Conservation (phyloP, 2,329 filamentous ascomycete genomes). For the Sclerotinia minor region DNA sequence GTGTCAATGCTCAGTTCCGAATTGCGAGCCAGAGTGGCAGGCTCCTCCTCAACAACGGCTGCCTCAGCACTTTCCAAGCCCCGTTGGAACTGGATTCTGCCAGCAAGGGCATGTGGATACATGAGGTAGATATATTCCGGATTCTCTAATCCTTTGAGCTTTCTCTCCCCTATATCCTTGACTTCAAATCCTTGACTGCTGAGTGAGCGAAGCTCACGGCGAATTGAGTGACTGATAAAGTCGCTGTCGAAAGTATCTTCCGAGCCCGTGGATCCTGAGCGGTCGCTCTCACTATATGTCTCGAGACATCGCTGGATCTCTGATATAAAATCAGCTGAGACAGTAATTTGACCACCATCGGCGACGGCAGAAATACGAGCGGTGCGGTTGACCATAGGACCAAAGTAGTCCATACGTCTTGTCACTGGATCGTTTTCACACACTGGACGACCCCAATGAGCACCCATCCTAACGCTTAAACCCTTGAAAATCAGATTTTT, state of each 20-base stretch:
- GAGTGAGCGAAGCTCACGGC: constrained; percentile 81
- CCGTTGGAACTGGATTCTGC: constrained; percentile 69
- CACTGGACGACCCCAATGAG: constrained; percentile 92
- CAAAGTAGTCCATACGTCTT: constrained; percentile 98
- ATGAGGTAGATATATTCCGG: constrained; percentile 94
- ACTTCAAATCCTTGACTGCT: constrained; percentile 94
- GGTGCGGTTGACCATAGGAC: constrained; percentile 97
- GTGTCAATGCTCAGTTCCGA: constrained; percentile 74
- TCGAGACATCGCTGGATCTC: constrained; percentile 92
- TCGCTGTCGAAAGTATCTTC: constrained; percentile 79
- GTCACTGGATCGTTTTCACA: constrained; percentile 96
- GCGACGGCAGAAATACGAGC: constrained; percentile 91
- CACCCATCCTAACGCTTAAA: constrained; percentile 94
- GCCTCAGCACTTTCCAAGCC: constrained; percentile 33
- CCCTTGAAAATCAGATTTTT: constrained; percentile 90
- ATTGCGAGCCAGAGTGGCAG: constrained; percentile 63
- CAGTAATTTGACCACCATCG: constrained; percentile 94
- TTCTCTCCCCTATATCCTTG: constrained; percentile 92
- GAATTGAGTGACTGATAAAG: constrained; percentile 70
- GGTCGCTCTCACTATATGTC: constrained; percentile 82
- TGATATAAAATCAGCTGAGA: constrained; percentile 94
- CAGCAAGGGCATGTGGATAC: constrained; percentile 85
- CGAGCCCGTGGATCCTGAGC: constrained; percentile 64
- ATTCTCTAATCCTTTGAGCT: constrained; percentile 95
- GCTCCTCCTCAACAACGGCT: constrained; percentile 49